These are phyloP conservation scores for Wickerhamiella hasegawae DNA, from an alignment of 805 yeast species.

Conservation along the genomic window DNA sequence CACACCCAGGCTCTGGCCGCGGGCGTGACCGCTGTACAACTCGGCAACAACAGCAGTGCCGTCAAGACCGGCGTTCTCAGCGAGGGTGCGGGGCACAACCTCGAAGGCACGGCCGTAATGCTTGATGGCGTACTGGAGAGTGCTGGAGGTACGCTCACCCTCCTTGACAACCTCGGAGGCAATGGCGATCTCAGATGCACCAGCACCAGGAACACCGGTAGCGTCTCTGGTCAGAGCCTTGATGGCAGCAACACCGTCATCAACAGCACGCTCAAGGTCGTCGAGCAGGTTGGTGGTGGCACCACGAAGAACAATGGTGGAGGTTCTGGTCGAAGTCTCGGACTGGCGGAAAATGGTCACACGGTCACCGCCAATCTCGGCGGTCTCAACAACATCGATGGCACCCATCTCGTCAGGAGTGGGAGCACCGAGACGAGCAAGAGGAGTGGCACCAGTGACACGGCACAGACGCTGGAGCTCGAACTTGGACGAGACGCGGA, in stretches of 20 bases:
- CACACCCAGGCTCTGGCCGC: conserved; percentile 35
- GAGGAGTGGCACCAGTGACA: conserved; percentile 94
- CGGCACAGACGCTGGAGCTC: conserved; percentile 87
- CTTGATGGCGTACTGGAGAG: conserved; percentile 84
- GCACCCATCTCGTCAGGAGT: conserved; percentile 86
- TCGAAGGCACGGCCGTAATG: conserved; percentile 90
- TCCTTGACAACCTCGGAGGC: conserved; percentile 62
- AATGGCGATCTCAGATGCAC: conserved; percentile 82
- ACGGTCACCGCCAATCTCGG: conserved; percentile 94
- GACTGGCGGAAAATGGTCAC: conserved; percentile 82
- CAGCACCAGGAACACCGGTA: conserved; percentile 85
- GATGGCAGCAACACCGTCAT: conserved; percentile 86
- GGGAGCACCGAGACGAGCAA: conserved; percentile 89
- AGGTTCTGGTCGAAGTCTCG: conserved; percentile 53
- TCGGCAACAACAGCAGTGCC: conserved; percentile 79
- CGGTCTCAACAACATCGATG: conserved; percentile 75
- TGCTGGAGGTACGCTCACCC: conserved; percentile 91
- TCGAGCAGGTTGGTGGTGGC: conserved; percentile 90
- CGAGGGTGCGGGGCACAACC: conserved; percentile 78
- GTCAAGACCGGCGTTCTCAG: conserved; percentile 89
- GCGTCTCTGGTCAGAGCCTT: conserved; percentile 77
- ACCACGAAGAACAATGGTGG: conserved; percentile 88
- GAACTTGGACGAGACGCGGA: conserved; percentile 85
- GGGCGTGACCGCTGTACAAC: conserved; percentile 75
- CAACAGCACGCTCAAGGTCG: conserved; percentile 92